phyloP scores from a whole-genome alignment of 352 stramenopile genomes.

The Labyrinthula sp. region DNA sequence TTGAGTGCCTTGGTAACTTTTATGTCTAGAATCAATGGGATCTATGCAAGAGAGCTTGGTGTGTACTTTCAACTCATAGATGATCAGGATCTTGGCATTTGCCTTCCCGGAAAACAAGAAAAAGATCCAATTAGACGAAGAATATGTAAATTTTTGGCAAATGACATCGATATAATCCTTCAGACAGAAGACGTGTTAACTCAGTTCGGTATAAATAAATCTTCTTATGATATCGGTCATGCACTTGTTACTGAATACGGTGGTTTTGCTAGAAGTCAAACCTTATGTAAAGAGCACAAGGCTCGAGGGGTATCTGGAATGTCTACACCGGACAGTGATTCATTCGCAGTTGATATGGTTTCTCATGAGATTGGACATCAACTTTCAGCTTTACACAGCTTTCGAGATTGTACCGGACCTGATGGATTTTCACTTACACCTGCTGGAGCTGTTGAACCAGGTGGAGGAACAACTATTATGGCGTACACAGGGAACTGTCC shows the following conservation, averaged over 20 bases:
- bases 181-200: too few relatives aligned
- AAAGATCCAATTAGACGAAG: too few relatives aligned
- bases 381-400: conserved; percentile 2
- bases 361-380: conserved; percentile 4
- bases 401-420: conserved; percentile 1
- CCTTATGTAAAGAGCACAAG: not conserved
- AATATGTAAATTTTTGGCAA: too few relatives aligned
- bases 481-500: conserved; percentile 1
- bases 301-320: conserved; percentile 3
- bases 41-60: conserved; percentile 24
- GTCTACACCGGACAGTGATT: not conserved
- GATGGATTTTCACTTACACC: not conserved
- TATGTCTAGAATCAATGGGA: conserved; percentile 14
- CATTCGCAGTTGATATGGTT: conserved; percentile 2
- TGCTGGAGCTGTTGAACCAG: conserved; percentile 1
- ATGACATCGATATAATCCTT: too few relatives aligned
- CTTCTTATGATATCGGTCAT: conserved; percentile 21
- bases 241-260: conserved; percentile 7
- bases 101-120: conserved; percentile 6
- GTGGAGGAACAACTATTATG: conserved; percentile 4
- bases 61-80: conserved; percentile 26
- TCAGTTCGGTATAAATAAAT: not conserved
- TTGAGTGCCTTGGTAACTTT: conserved; percentile 1
- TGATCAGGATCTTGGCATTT: conserved; percentile 18
- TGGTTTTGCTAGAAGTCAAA: too few relatives aligned